phyloP scores from a whole-genome alignment of 2,329 filamentous ascomycete species.

The Atkinsonella hypoxylon region DNA sequence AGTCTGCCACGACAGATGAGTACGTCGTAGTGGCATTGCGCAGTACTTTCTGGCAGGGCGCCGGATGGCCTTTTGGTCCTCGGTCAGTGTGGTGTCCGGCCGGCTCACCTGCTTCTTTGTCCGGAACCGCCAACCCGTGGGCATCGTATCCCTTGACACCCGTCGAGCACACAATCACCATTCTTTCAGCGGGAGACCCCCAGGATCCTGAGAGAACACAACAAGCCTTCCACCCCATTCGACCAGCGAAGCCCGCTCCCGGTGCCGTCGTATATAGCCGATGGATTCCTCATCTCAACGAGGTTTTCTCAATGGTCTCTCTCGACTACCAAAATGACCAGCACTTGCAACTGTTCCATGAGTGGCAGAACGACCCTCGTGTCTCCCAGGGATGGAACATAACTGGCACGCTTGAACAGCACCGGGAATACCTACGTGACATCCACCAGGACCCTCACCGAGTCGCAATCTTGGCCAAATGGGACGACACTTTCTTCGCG shows the following conservation, averaged over 20 bases:
- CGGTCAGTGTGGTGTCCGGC: conserved; percentile 49
- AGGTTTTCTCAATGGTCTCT: conserved; percentile 68
- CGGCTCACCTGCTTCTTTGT: conserved; percentile 25
- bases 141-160: conserved; percentile 37
- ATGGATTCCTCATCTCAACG: conserved; percentile 62
- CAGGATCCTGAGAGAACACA: conserved; percentile 27
- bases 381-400: conserved; percentile 73
- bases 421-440: conserved; percentile 57
- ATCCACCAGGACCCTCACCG: conserved; percentile 62
- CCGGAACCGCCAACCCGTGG: conserved; percentile 20
- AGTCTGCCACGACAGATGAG: conserved; percentile 14
- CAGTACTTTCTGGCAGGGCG: conserved; percentile 58
- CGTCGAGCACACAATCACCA: conserved; percentile 32
- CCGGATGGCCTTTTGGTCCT: conserved; percentile 53
- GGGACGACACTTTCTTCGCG: conserved; percentile 58
- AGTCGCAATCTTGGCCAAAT: conserved; percentile 56
- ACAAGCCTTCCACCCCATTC: conserved; percentile 57
- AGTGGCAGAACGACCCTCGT: conserved; percentile 75
- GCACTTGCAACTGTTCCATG: conserved; percentile 61
- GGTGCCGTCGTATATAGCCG: conserved; percentile 65
- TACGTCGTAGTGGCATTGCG: conserved; percentile 33
- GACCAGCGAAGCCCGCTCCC: conserved; percentile 58
- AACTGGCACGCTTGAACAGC: conserved; percentile 63
- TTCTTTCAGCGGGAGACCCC: conserved; percentile 26
- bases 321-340: conserved; percentile 52